phyloP scores from a whole-genome alignment of 495 filamentous ascomycete species.

The Penicillium samsonianum region DNA sequence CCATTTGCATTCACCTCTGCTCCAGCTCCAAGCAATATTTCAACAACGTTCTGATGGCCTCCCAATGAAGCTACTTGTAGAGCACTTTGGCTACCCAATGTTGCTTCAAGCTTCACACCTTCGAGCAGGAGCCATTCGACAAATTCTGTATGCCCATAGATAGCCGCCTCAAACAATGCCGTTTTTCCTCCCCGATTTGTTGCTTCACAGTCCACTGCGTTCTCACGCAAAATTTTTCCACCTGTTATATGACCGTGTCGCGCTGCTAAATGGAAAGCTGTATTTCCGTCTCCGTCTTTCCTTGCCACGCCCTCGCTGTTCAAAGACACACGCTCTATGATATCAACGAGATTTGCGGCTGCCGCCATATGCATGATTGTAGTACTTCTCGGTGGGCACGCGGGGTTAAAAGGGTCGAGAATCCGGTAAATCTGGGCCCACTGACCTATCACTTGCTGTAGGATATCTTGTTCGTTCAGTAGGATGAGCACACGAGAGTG shows the following conservation, averaged over 20 bases:
- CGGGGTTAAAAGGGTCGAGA: neutral
- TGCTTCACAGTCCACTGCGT: conserved; percentile 3
- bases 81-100: neutral
- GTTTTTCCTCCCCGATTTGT: neutral
- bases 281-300: conserved; percentile 8
- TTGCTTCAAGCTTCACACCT: neutral
- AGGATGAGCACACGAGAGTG: neutral
- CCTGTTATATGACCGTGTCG: neutral
- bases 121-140: conserved; percentile 16
- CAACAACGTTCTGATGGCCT: neutral
- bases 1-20: no score
- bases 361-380: conserved; percentile 11
- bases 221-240: neutral
- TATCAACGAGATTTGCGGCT: conserved; percentile 12
- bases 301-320: neutral
- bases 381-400: conserved; percentile 7
- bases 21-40: conserved; percentile 10
- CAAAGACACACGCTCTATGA: neutral
- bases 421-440: conserved; percentile 6
- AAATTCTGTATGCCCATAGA: neutral
- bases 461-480: conserved; percentile 4
- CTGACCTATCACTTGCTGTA: neutral
- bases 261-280: conserved; percentile 15
- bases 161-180: conserved; percentile 7
- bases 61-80: conserved; percentile 11